These are phyloP conservation scores for Candida nonsorbophila DNA, from an alignment of 805 yeast species.

Conservation along the genomic window DNA sequence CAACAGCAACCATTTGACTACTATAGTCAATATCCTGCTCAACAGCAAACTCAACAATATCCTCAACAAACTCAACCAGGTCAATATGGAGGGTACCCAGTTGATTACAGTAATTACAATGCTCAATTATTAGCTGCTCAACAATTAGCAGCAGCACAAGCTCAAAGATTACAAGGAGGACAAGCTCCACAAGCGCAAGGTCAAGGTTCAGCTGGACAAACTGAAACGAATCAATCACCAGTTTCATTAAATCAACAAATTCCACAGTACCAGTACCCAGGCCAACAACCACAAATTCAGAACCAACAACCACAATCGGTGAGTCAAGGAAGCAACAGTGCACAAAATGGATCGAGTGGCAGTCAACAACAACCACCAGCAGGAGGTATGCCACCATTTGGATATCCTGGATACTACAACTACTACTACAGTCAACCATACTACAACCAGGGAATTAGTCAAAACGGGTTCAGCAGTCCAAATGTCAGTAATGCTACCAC, in stretches of 20 bases:
- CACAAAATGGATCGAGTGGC: slow-evolving; percentile 14
- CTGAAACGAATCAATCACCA: slow-evolving; percentile 4
- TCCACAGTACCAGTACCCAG: slow-evolving; percentile 8
- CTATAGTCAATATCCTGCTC: slow-evolving; percentile 26
- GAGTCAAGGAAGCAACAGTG: slow-evolving; percentile 1
- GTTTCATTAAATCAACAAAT: slow-evolving; percentile 7
- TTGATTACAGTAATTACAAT: slow-evolving; percentile 36
- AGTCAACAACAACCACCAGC: slow-evolving; percentile 5
- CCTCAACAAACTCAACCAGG: slow-evolving; percentile 41
- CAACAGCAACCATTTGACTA: slow-evolving; percentile 25
- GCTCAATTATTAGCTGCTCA: slow-evolving; percentile 26
- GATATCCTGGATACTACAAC: slow-evolving; percentile 36
- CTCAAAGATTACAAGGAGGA: slow-evolving; percentile 3
- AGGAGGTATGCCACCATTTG: slow-evolving; percentile 36
- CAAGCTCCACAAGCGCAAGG: slow-evolving; percentile 6
- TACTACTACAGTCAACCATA: slow-evolving; percentile 38
- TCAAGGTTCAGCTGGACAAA: slow-evolving; percentile 10
- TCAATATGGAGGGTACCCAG: slow-evolving; percentile 41
- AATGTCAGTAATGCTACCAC: slow-evolving; percentile 4
- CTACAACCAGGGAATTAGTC: slow-evolving; percentile 21
- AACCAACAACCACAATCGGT: slow-evolving; percentile 1
- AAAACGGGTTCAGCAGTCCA: slow-evolving; percentile 8
- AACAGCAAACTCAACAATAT: slow-evolving; percentile 37
- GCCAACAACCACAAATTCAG: slow-evolving; percentile 9
- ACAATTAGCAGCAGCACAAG: slow-evolving; percentile 10